phyloP scores from a whole-genome alignment of 106 monocot genomes.

The Allium fistulosum region DNA sequence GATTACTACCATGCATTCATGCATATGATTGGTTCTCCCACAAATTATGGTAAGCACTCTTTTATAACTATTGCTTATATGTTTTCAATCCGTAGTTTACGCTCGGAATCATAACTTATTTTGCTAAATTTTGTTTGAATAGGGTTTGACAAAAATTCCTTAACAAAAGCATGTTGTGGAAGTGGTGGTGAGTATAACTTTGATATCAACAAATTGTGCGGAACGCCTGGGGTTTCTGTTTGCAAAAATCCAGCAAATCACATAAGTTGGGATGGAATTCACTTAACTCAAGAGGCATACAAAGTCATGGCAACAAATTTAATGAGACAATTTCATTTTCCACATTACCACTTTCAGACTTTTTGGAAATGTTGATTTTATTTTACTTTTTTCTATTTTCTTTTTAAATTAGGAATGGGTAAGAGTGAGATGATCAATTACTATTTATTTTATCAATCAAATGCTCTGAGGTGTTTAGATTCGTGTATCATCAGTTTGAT shows the following conservation, averaged over 20 bases:
- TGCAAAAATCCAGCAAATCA: conserved; percentile 24
- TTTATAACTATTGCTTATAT: too few species aligned
- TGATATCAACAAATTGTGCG: conserved; percentile 21
- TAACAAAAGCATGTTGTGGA: conserved; percentile 33
- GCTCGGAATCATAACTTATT: too few species aligned
- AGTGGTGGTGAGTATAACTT: conserved; percentile 34
- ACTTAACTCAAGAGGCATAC: conserved; percentile 44
- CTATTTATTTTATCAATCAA: too few species aligned
- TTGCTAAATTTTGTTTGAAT: background rate
- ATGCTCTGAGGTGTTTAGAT: too few species aligned
- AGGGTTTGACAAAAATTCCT: conserved; percentile 25
- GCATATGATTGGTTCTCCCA: background rate
- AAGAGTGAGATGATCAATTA: too few species aligned
- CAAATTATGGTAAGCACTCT: too few species aligned
- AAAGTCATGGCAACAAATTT: conserved; percentile 18
- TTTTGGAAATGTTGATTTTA: too few species aligned
- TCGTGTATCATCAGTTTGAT: too few species aligned
- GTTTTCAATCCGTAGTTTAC: too few species aligned
- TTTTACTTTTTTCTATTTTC: too few species aligned
- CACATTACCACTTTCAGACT: background rate
- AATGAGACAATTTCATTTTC: conserved; percentile 8
- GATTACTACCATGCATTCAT: conserved; percentile 8
- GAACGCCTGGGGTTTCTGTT: conserved; percentile 10
- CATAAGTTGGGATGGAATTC: conserved; percentile 48
- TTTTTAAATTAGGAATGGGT: too few species aligned